A percentile compares a stretch with the other conserved stretches of the same genome.
phyloP scores from a whole-genome alignment of 2,329 filamentous ascomycete genomes.

The Pyrenochaeta sp. region DNA sequence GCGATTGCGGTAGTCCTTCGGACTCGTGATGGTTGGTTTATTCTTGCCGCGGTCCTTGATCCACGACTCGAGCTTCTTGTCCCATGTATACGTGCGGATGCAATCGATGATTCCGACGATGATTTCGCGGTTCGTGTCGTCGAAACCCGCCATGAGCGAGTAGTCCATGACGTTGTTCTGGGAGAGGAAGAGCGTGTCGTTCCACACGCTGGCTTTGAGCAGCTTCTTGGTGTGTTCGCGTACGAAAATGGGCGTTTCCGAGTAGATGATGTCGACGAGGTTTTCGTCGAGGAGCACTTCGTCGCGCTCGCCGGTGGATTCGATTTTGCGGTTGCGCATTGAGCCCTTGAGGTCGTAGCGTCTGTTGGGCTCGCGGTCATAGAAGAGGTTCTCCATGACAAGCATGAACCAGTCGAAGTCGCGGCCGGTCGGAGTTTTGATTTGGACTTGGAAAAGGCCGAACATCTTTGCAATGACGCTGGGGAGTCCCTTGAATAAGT shows the following conservation, averaged over 20 bases:
- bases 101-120: conserved; percentile 97
- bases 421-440: conserved; percentile 93
- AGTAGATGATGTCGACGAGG: conserved; percentile 97
- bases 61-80: conserved; percentile 99
- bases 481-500: conserved; percentile 88
- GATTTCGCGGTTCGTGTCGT: conserved; percentile 86
- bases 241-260: conserved; percentile 89
- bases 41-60: conserved; percentile 95
- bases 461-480: conserved; percentile 99
- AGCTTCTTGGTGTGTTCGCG: conserved; percentile 96
- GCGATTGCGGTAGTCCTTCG: conserved; percentile 95
- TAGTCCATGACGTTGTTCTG: conserved; percentile 99
- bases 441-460: conserved; percentile 95
- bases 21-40: conserved; percentile 92
- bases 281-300: conserved; percentile 98
- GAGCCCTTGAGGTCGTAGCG: conserved; percentile 91
- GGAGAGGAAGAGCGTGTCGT: conserved; percentile 93
- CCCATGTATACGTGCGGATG: conserved; percentile 98
- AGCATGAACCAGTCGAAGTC: conserved; percentile 95
- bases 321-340: conserved; percentile 97
- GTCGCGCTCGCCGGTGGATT: conserved; percentile 93
- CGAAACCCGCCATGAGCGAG: conserved; percentile 96
- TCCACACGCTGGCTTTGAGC: conserved; percentile 90
- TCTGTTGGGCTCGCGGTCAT: conserved; percentile 86
- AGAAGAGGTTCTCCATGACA: conserved; percentile 98